Evolutionary conservation across 2,329 filamentous ascomycete species (phyloP), one percentile per base, ranked within the genome.

Genomic region (Diaporthe humulicola): DNA sequence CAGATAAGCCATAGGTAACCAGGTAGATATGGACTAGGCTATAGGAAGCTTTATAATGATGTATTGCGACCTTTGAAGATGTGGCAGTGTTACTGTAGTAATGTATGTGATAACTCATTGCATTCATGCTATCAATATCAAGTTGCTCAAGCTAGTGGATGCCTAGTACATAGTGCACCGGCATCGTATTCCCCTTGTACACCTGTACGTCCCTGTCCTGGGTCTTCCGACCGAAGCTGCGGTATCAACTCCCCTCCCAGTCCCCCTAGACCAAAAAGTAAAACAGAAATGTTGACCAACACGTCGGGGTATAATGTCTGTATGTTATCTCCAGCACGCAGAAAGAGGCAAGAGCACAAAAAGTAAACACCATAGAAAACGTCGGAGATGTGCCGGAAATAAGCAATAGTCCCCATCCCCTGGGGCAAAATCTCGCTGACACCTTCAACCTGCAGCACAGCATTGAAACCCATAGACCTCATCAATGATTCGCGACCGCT

Each of bases 251-350:
- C 57, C 73, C 22, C 25, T 17, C 10, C 7, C 58, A 56, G 42
- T 58, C 69, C 67, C n/a, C 10, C 7, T 66, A 56, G 42, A 67
- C 69, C 67, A 48, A 40, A 54, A 64, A 61, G 28, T 50, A 56
- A 74, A 72, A 67, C 50, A 71, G 38, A 58, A 40, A 33, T 67
- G 58, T 58, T 71, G 69, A 71, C 52, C 56, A 36, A 72, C 28
- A 50, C 50, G 69, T 67, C 73, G 73, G 73, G 73, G 73, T 74
- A 74, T 74, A 74, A 72, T 74, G 58, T 66, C 58, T 74, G 69
- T 67, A 52, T 66, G 69, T 74, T 67, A 48, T 66, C 71, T 54
- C 56, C 73, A 66, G 73, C 69, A 71, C 72, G 67, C 36, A 73
- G n/a, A 45, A 30, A 36, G 40, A 28, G 52, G n/a, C 61, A 58